Percentiles rank a stretch among this genome's conserved stretches.
Conservation (phyloP, 139 green algal genomes). For the Tetradesmus lagerheimii region DNA sequence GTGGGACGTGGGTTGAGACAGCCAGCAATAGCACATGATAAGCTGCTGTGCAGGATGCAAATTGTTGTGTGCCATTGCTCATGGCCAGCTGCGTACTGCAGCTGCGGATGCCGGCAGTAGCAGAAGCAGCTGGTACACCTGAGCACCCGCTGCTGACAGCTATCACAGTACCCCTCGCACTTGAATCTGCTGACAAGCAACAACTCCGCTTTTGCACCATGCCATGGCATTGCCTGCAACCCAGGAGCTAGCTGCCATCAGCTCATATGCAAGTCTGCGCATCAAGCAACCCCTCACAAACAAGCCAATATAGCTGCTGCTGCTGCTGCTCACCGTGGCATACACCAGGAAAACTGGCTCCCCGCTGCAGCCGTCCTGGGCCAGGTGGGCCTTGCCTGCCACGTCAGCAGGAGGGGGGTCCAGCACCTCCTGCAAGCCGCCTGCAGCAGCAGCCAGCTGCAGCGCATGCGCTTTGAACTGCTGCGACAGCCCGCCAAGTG, state of each 20-base stretch:
- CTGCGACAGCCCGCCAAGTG: conserved; percentile 74
- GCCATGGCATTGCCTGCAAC: no score
- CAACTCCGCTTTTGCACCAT: no score
- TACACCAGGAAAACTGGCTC: conserved; percentile 74
- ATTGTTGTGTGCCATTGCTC: not conserved
- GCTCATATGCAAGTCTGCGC: no score
- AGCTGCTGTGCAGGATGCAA: no score
- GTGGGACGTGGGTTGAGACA: not conserved
- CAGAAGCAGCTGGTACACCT: no score
- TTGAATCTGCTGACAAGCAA: no score
- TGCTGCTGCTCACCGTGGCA: conserved; percentile 57
- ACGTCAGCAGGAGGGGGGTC: conserved; percentile 63
- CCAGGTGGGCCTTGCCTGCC: conserved; percentile 64
- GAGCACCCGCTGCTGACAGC: no score
- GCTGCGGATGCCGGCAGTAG: not conserved
- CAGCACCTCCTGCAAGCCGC: conserved; percentile 55
- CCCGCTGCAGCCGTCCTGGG: conserved; percentile 84
- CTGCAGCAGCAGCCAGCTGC: conserved; percentile 51
- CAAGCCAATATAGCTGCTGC: no score
- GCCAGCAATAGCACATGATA: not conserved
- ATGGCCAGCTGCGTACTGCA: not conserved
- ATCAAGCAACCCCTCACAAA: no score
- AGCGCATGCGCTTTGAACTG: conserved; percentile 51
- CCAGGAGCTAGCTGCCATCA: no score
- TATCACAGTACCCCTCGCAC: no score